These are phyloP conservation scores for Mediolabrus comicus DNA, from an alignment of 108 stramenopile genomes.

Conservation along the genomic window DNA sequence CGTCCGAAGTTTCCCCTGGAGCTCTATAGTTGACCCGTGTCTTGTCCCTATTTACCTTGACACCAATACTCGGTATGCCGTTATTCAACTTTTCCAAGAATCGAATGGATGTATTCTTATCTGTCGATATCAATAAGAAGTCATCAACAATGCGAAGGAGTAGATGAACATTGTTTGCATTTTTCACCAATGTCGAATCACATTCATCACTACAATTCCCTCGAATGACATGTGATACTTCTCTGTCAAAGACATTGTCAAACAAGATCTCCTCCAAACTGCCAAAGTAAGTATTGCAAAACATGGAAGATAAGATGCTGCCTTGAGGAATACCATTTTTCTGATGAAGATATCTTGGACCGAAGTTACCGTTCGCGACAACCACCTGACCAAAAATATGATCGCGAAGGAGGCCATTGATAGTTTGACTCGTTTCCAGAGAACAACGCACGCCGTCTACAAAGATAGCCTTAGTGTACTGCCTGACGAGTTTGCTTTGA, in stretches of 20 bases:
- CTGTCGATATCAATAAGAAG: conserved; percentile 74
- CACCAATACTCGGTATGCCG: conserved; percentile 66
- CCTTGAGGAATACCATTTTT: conserved; percentile 82
- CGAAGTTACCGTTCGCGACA: conserved; percentile 53
- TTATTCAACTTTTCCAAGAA: conserved; percentile 62
- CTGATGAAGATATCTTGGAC: conserved; percentile 58
- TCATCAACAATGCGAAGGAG: conserved; percentile 82
- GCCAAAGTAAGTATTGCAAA: conserved; percentile 94
- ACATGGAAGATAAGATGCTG: conserved; percentile 79
- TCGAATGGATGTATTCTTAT: conserved; percentile 18
- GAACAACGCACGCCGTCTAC: conserved; percentile 47
- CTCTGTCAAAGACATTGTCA: conserved; percentile 42
- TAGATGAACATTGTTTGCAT: conserved; percentile 26
- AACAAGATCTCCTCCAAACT: conserved; percentile 70
- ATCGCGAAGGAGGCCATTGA: conserved; percentile 60
- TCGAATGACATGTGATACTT: conserved; percentile 12
- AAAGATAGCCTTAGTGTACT: conserved; percentile 44
- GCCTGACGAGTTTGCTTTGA: conserved; percentile 13
- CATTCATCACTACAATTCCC: conserved; percentile 9
- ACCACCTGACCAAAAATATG: conserved; percentile 74
- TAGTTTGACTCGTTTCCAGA: conserved; percentile 40
- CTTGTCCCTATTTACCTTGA: conserved; percentile 73
- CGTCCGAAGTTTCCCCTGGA: background rate
- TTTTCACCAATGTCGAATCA: conserved; percentile 10
- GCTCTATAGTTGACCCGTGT: conserved; percentile 40